phyloP scores from a whole-genome alignment of 2,329 filamentous ascomycete species.

The Cladophialophora exuberans region DNA sequence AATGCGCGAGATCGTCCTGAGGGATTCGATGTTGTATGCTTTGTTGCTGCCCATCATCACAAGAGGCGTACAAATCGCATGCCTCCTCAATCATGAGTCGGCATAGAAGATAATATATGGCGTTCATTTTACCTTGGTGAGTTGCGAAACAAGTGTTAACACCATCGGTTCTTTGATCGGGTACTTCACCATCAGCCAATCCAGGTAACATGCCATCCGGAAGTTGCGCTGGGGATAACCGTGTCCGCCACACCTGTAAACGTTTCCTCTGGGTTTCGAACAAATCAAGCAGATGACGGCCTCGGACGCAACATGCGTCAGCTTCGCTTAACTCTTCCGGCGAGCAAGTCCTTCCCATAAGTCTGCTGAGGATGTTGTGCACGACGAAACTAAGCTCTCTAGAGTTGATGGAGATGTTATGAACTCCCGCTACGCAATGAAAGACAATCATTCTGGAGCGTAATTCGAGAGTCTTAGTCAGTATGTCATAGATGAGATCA shows the following conservation, averaged over 20 bases:
- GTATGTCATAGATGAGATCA: slow-evolving; percentile 34
- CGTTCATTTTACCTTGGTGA: slow-evolving; percentile 16
- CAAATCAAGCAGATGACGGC: slow-evolving; percentile 25
- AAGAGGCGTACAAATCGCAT: too few relatives aligned
- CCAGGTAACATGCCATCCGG: neutral
- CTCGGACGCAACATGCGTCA: slow-evolving; percentile 20
- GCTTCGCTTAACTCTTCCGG: slow-evolving; percentile 15
- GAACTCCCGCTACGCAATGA: slow-evolving; percentile 20
- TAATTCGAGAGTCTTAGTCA: slow-evolving; percentile 33
- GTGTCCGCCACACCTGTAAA: slow-evolving; percentile 28
- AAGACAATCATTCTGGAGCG: slow-evolving; percentile 27
- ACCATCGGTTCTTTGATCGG: neutral
- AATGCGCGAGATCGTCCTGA: neutral
- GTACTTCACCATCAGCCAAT: neutral
- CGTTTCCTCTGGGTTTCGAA: slow-evolving; percentile 27
- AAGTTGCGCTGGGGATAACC: neutral
- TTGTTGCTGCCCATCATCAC: neutral
- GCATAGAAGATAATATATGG: slow-evolving; percentile 20
- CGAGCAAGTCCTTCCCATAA: neutral
- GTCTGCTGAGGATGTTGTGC: neutral
- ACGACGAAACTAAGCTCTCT: neutral
- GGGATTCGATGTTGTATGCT: neutral
- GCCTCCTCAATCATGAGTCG: slow-evolving; percentile 2
- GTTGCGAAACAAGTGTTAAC: neutral
- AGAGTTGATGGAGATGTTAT: slow-evolving; percentile 7